phyloP scores from a whole-genome alignment of 306 rosid species.

The Begonia fuchsioides region DNA sequence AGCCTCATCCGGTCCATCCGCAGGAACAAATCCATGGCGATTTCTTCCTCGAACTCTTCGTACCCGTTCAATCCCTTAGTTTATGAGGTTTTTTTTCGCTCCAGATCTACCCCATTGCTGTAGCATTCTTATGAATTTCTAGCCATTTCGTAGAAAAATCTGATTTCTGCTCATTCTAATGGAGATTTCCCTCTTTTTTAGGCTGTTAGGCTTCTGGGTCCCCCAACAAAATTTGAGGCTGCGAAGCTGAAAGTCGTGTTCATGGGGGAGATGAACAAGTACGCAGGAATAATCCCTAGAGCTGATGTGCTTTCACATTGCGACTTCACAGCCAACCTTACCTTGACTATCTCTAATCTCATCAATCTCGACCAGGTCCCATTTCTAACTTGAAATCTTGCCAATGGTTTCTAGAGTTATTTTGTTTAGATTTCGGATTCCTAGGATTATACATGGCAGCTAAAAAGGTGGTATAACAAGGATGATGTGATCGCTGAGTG shows the following conservation, averaged over 20 bases:
- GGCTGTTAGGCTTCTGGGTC: slow-evolving; percentile 72
- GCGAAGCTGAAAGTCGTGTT: slow-evolving; percentile 74
- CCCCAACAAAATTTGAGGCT: slow-evolving; percentile 73
- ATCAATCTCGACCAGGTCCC: slow-evolving; percentile 85
- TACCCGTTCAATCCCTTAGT: slow-evolving; percentile 59
- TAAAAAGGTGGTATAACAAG: slow-evolving; percentile 86
- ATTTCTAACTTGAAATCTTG: slow-evolving; percentile 1
- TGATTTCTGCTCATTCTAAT: neutral
- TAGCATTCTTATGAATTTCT: neutral
- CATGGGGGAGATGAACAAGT: slow-evolving; percentile 37
- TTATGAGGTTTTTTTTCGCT: slow-evolving; percentile 43
- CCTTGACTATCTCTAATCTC: slow-evolving; percentile 81
- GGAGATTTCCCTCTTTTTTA: slow-evolving; percentile 9
- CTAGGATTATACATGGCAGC: slow-evolving; percentile 22
- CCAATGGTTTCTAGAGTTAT: too few species aligned
- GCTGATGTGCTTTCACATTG: slow-evolving; percentile 88
- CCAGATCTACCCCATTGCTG: too few species aligned
- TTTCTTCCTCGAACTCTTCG: slow-evolving; percentile 40
- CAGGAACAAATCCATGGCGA: slow-evolving; percentile 31
- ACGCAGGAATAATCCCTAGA: slow-evolving; percentile 66
- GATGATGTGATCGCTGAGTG: slow-evolving; percentile 98
- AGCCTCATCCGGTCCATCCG: slow-evolving; percentile 14
- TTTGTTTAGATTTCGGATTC: too few species aligned
- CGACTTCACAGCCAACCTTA: slow-evolving; percentile 86
- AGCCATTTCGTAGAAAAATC: neutral